Base-by-base conservation (phyloP, 2,329 filamentous ascomycete genomes). In the Rutstroemia sp. region DNA sequence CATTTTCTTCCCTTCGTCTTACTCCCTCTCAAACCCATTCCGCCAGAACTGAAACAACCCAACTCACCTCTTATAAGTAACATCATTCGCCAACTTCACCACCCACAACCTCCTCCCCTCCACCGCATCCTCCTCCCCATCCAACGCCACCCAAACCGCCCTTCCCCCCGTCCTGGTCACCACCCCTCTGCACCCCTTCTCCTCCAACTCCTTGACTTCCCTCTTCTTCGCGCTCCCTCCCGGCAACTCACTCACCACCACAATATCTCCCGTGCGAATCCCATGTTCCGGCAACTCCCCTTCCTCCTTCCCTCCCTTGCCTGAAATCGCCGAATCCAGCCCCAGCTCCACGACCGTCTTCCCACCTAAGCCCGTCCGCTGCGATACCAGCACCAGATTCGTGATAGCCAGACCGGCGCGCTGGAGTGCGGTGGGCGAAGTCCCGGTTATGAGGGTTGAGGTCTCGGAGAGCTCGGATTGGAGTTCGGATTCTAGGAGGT, bases 351-450 rank as follows among this genome's bases (percentile, higher is more conserved):
- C 75, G 1, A 99, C 87, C 0, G 89, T 90, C 61, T 90, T 88
- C n/a, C 94, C 94, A 16, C 92, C 94, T 39, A 96, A 77, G 0
- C 94, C 94, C 0, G 94, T 99, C 30, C 92, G 86, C 68, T 88
- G 88, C 17, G 87, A 86, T 10, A 80, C 76, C 36, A 95, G 75
- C 34, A 81, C 75, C 8, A 97, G 81, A 71, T 92, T 92, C 16
- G 84, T 82, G 64, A 94, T 77, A 34, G 89, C 89, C 42, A 90
- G 78, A n/a, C 89, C 89, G 5, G 87, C 87, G 57, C 87, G 83
- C 67, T 89, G 82, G 12, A 95, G 82, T 1, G 81, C 77, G 0
- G 79, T 74, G 4, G 89, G 89, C 48, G 84, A 83, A 69, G 87
- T 82, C 47, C 79, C 80, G 46, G 82, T 78, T 57, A 91, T 79